phyloP scores from a whole-genome alignment of 345 rosid genomes.

The Eutrema japonicum region DNA sequence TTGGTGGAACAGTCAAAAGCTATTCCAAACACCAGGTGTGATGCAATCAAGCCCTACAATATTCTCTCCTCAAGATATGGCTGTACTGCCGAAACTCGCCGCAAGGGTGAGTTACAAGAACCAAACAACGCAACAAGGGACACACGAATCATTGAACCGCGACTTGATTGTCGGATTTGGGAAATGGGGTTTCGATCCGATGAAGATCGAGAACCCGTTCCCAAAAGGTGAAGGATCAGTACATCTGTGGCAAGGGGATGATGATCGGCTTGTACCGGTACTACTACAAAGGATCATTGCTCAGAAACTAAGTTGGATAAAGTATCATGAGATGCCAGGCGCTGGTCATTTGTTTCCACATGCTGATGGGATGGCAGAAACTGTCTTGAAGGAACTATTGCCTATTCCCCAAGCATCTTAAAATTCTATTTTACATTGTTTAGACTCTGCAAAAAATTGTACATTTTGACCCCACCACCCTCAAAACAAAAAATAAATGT shows the following conservation, averaged over 20 bases:
- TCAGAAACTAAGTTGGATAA: conserved; percentile 62
- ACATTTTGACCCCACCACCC: not conserved
- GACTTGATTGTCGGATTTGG: conserved; percentile 59
- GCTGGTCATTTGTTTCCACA: conserved; percentile 63
- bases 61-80: conserved; percentile 51
- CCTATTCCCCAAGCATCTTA: conserved; percentile 45
- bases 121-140: conserved; percentile 57
- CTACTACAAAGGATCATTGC: conserved; percentile 57
- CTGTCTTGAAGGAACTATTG: conserved; percentile 55
- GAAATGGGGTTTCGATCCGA: conserved; percentile 62
- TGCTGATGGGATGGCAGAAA: conserved; percentile 49
- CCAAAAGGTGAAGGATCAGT: conserved; percentile 55
- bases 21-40: conserved; percentile 49
- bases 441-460: not conserved
- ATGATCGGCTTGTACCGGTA: conserved; percentile 57
- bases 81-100: conserved; percentile 42
- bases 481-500: not conserved
- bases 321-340: conserved; percentile 58
- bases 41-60: conserved; percentile 29
- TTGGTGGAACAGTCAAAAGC: conserved; percentile 69
- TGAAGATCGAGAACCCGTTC: conserved; percentile 56
- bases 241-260: conserved; percentile 71
- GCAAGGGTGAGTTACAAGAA: conserved; percentile 49
- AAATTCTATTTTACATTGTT: conserved; percentile 22
- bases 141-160: conserved; percentile 53